These are phyloP conservation scores for Phallus indusiatus DNA, from an alignment of 768 basidiomycete species.

Conservation along the genomic window DNA sequence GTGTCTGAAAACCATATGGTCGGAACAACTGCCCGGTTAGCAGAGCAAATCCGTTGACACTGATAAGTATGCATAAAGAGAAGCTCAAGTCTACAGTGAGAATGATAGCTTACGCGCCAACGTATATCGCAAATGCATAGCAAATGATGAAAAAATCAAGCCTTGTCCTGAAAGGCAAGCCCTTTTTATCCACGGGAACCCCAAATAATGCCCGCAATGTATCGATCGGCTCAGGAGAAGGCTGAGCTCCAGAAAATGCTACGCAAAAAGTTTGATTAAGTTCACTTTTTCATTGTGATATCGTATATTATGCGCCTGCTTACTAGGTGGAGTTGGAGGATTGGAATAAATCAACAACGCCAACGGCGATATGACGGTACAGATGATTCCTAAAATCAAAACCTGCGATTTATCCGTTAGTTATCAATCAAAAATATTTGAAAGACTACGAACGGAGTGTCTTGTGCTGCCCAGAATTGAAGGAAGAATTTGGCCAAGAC, in stretches of 20 bases:
- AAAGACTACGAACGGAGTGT: slow-evolving; percentile 41
- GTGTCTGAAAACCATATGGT: slow-evolving; percentile 59
- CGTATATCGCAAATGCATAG: slow-evolving; percentile 55
- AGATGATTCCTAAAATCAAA: slow-evolving; percentile 60
- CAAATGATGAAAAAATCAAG: slow-evolving; percentile 1
- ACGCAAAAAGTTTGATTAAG: background rate
- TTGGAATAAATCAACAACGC: slow-evolving; percentile 47
- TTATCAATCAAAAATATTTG: background rate
- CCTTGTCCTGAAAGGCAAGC: background rate
- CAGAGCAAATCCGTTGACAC: slow-evolving; percentile 54
- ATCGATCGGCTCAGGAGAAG: background rate
- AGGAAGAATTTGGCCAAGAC: slow-evolving; percentile 63
- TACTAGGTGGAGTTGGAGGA: slow-evolving; percentile 78
- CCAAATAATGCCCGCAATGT: background rate
- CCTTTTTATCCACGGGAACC: background rate
- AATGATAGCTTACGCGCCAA: slow-evolving; percentile 42
- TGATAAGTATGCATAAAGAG: slow-evolving; percentile 16
- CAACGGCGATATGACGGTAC: slow-evolving; percentile 49
- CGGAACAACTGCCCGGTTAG: slow-evolving; percentile 56
- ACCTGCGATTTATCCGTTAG: slow-evolving; percentile 31
- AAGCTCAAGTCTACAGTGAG: background rate
- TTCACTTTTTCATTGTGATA: background rate
- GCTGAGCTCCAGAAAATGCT: background rate
- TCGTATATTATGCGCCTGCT: slow-evolving; percentile 11
- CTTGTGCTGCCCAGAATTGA: slow-evolving; percentile 47